phyloP scores from a whole-genome alignment of 805 yeast species.

The Zygosaccharomyces rouxii region DNA sequence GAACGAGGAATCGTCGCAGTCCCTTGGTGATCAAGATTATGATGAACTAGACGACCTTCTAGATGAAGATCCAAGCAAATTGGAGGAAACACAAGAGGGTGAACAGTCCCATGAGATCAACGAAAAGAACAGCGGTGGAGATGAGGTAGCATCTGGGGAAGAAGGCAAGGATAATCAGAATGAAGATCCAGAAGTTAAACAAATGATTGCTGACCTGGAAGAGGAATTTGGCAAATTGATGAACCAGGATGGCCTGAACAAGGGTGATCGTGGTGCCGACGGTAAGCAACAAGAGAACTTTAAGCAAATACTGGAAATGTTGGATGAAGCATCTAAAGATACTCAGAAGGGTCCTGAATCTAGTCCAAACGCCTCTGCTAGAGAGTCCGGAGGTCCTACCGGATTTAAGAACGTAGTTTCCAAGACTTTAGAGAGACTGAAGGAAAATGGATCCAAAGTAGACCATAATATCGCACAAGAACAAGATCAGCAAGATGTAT shows the following conservation, averaged over 20 bases:
- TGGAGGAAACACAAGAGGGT: constrained; percentile 17
- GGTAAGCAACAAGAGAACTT: constrained; percentile 31
- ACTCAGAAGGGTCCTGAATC: constrained; percentile 3
- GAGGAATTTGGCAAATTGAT: constrained; percentile 26
- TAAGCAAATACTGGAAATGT: constrained; percentile 33
- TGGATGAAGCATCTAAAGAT: constrained; percentile 27
- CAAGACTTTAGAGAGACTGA: constrained; percentile 73
- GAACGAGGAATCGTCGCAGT: not conserved
- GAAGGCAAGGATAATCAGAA: constrained; percentile 13
- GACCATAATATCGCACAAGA: constrained; percentile 51
- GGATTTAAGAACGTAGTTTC: constrained; percentile 72
- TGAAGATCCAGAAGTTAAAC: constrained; percentile 34
- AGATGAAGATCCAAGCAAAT: constrained; percentile 55
- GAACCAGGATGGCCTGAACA: constrained; percentile 18
- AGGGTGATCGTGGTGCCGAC: constrained; percentile 9
- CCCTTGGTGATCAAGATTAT: constrained; percentile 41
- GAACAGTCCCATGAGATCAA: constrained; percentile 16
- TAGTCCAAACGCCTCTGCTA: constrained; percentile 9
- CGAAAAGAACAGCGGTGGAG: constrained; percentile 11
- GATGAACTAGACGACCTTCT: constrained; percentile 80
- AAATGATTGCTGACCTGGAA: constrained; percentile 26
- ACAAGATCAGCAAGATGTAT: constrained; percentile 47
- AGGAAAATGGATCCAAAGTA: constrained; percentile 66
- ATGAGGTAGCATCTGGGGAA: constrained; percentile 1
- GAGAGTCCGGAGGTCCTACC: constrained; percentile 38